Evolutionary conservation across 148 eudicot species (phyloP), one percentile per base, ranked within the genome.

Genomic region (Rhododendron henanense): DNA sequence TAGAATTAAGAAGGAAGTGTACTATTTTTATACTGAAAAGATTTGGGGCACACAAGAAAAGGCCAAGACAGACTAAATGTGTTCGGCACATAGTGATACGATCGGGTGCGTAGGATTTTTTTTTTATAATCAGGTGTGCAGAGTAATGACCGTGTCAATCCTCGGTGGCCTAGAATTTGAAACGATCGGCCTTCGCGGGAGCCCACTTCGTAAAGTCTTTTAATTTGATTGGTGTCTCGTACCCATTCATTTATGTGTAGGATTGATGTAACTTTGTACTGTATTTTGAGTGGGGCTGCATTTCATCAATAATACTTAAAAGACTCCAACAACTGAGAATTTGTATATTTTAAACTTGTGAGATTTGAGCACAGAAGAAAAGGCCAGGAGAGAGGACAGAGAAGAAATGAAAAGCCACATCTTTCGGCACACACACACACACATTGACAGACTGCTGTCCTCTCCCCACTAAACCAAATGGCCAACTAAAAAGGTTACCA

Each of bases 401-500:
- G 76, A 69, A 31, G 37, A 25, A 69, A 31, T 69, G 39, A 33
- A 71, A 71, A 33, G 76, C 19, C 8, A 14, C 76, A 15, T 33
- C 76, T 71, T 71, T 71, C 76, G 76, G 76, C 39, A 71, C 37
- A 28, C 35, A 10, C 33, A 31, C 76, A 71, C 39, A 71, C 0
- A 31, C 76, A 31, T 31, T 71, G 41, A 71, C 76, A 31, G 39
- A 33, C 5, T 71, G 39, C 18, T 71, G 76, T 71, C 76, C 28
- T 33, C 76, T 14, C 76, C 76, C 76, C 76, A 71, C 18, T 15
- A 11, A 71, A 31, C 39, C 39, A 31, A 71, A 71, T 33, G 76
- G 76, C 76, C 76, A 71, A 71, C 76, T 71, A 71, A 71, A 71
- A 71, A 71, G 76, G 41, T 5, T 14, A 71, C 76, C 76, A 71